Percentiles rank a stretch among this genome's conserved stretches.
phyloP scores from a whole-genome alignment of 441 rosid species.

The Brassica hybrid region DNA sequence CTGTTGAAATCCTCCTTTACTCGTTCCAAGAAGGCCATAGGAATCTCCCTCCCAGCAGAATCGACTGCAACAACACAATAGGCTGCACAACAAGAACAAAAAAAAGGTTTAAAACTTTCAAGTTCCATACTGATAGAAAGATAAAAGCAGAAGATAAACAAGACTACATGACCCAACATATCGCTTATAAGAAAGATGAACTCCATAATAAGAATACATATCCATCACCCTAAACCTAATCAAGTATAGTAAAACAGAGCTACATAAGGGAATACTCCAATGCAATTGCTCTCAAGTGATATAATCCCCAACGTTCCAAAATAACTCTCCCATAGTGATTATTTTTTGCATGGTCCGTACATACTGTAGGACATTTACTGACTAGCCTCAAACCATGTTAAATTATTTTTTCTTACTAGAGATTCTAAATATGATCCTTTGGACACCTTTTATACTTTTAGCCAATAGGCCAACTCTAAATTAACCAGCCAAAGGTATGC shows the following conservation, averaged over 20 bases:
- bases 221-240: background rate
- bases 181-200: background rate
- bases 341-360: background rate
- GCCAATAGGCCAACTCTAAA: background rate
- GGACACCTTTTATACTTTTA: background rate
- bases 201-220: background rate
- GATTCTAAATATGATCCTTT: background rate
- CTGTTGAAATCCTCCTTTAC: constrained; percentile 69
- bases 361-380: background rate
- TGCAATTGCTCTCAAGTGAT: background rate
- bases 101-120: constrained; percentile 10
- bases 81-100: constrained; percentile 50
- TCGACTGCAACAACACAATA: constrained; percentile 73
- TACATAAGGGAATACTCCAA: constrained; percentile 7
- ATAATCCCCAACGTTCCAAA: background rate
- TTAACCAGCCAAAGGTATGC: background rate
- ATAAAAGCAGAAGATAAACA: background rate
- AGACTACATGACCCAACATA: background rate
- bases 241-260: background rate
- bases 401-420: background rate
- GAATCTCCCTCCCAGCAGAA: constrained; percentile 67
- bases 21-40: constrained; percentile 73
- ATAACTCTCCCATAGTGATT: background rate
- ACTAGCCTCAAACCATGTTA: background rate
- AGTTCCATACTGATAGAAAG: background rate